Evolutionary conservation across 2,329 filamentous ascomycete genomes (phyloP), one percentile per base, ranked within the genome.

Genomic region (Cadophora gregata): DNA sequence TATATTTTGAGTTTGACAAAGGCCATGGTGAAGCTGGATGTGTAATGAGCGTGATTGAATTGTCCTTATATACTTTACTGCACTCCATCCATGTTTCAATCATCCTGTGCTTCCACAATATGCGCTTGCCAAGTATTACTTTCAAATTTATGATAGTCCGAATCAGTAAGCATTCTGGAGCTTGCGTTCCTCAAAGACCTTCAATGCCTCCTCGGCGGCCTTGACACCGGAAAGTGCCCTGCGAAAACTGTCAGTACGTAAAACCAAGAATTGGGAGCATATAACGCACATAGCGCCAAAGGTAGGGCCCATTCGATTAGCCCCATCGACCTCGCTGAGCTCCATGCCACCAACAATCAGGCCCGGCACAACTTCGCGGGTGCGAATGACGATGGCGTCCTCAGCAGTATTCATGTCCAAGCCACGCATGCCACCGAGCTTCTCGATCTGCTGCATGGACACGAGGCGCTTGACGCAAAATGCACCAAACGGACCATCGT

Each of bases 301-400:
- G 3, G 60, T 62, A 25, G 60, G 60, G 14, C 90, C 94, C 93
- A 97, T 97, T 62, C 93, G 88, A 82, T 96, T 96, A 69, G 93
- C 92, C 21, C 93, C 93, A 75, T 97, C 93, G 36, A 97, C 89
- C 80, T 97, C 93, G 67, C 89, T 92, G 72, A 97, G 83, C 80
- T 97, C 93, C 93, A 97, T 97, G 47, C 93, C 94, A 62, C 93
- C 94, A n/a, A 96, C 91, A 75, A 97, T 93, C 70, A 97, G 83
- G 31, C 94, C 93, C 6, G 93, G 93, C 16, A 93, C 88, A 67
- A 97, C 86, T 83, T 97, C 93, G 68, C 93, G 89, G 7, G 93
- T 97, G 72, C 90, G 85, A 85, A 96, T 97, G 78, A 97, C 93
- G 73, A 97, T 97, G 58, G 93, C 93, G 75, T 97, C 93, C 80